Evolutionary conservation across 2,329 filamentous ascomycete species (phyloP).

Genomic region (Pseudogymnoascus sp.): DNA sequence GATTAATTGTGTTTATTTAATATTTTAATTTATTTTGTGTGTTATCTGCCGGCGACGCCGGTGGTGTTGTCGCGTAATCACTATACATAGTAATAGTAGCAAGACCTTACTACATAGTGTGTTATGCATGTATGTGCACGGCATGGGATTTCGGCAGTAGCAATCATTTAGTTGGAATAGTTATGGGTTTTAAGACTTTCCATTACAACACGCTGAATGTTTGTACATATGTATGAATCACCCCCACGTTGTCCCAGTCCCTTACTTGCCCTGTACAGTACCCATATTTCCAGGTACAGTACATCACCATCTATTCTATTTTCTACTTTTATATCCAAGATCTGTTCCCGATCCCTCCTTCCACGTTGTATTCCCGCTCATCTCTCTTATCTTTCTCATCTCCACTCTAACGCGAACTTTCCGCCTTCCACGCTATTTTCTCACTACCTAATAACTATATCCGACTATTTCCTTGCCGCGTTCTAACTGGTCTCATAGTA

Average conservation of each 20-base stretch:
- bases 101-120: neutral
- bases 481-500: neutral
- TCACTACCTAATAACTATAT: neutral
- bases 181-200: neutral
- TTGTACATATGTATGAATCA: neutral
- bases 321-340: neutral
- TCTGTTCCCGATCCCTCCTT: neutral
- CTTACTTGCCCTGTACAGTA: neutral
- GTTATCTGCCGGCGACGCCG: neutral
- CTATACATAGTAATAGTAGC: neutral
- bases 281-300: neutral
- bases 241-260: neutral
- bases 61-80: neutral
- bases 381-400: conserved; percentile 6
- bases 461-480: neutral
- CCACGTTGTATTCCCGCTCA: neutral
- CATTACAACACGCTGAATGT: neutral
- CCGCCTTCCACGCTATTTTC: neutral
- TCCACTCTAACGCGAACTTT: neutral
- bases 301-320: neutral
- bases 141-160: neutral
- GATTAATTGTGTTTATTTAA: neutral
- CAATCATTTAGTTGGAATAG: neutral
- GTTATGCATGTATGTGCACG: neutral
- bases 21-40: neutral